Evolutionary conservation across 176 grass and related monocot genomes (phyloP).

Genomic region (Zoysia pacifica): DNA sequence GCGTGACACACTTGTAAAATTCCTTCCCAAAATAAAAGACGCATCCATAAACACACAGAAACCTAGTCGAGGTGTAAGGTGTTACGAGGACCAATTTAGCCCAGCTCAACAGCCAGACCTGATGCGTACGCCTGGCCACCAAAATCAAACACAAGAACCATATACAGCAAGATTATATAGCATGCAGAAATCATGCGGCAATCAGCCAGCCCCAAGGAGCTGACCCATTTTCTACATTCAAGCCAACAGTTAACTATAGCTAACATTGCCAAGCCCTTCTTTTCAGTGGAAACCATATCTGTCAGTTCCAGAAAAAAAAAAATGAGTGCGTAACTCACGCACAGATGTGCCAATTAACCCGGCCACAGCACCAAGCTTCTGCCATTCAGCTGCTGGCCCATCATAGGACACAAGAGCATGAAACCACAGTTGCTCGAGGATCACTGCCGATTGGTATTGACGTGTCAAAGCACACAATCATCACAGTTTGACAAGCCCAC

Average conservation of each 20-base stretch:
- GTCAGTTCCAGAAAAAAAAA: background rate
- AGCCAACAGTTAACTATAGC: no score
- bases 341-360: background rate
- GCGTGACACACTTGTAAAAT: no score
- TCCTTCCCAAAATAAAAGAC: background rate
- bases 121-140: background rate
- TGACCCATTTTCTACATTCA: no score
- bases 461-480: background rate
- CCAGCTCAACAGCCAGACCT: background rate
- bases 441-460: conserved; percentile 4
- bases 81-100: background rate
- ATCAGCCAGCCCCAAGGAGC: no score
- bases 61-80: background rate
- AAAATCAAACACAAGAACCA: no score
- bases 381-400: background rate
- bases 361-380: background rate
- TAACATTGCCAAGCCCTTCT: background rate
- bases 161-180: no score
- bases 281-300: background rate
- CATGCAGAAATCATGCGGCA: no score
- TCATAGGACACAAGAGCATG: background rate
- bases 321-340: background rate
- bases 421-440: background rate
- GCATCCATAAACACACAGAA: no score
- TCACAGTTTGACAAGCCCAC: background rate